These are phyloP conservation scores for Picochlorum sp. DNA, from an alignment of 139 green algal species.

Conservation along the genomic window DNA sequence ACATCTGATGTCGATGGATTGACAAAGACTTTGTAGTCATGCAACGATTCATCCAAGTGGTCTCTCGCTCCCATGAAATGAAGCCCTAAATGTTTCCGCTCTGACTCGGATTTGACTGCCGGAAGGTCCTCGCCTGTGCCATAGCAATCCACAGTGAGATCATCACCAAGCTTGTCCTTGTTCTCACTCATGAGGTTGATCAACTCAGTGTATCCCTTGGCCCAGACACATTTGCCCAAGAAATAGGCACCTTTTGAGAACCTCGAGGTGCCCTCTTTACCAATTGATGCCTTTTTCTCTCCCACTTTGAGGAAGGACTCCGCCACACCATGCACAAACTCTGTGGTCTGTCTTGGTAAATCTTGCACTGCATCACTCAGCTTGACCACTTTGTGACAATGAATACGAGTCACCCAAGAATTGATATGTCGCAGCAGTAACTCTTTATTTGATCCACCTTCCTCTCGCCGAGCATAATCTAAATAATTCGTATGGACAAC, in stretches of 20 bases:
- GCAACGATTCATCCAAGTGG: constrained; percentile 71
- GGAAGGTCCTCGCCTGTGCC: constrained; percentile 82
- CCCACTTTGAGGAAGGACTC: constrained; percentile 81
- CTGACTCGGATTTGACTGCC: constrained; percentile 35
- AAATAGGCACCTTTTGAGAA: constrained; percentile 83
- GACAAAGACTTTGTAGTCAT: constrained; percentile 94
- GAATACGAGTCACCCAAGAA: constrained; percentile 63
- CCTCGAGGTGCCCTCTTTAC: constrained; percentile 2
- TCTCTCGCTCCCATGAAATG: constrained; percentile 82
- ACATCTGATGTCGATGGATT: constrained; percentile 92
- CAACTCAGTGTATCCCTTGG: constrained; percentile 98
- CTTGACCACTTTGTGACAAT: constrained; percentile 98
- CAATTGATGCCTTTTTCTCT: constrained; percentile 30
- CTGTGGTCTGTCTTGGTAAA: constrained; percentile 74
- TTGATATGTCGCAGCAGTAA: constrained; percentile 67
- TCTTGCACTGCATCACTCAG: constrained; percentile 93
- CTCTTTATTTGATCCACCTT: constrained; percentile 38
- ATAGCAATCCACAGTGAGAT: constrained; percentile 81
- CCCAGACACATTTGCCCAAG: constrained; percentile 93
- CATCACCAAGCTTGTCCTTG: constrained; percentile 15
- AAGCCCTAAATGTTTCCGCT: constrained; percentile 45
- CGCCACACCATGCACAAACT: constrained; percentile 94
- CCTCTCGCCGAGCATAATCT: constrained; percentile 79
- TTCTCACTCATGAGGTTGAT: constrained; percentile 59
- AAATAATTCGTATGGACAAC: constrained; percentile 99